These are phyloP conservation scores for Fraxinus platypoda DNA, from an alignment of 305 asterid genomes.

Conservation along the genomic window DNA sequence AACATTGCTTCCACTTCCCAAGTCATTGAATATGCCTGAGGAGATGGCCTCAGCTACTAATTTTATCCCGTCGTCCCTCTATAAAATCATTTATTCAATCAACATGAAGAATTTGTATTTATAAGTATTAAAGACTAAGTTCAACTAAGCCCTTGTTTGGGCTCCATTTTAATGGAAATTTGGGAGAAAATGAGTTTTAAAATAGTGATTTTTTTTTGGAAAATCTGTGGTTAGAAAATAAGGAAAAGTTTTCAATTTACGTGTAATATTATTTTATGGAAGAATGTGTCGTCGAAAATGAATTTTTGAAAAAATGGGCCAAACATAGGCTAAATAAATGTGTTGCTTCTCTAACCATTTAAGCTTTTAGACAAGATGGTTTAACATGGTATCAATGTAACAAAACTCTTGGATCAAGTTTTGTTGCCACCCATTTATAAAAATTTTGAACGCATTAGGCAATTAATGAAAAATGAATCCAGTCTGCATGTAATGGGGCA, in stretches of 20 bases:
- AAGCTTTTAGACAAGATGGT: not conserved
- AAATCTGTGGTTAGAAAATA: too few relatives aligned
- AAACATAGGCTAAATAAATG: not conserved
- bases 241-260: too few relatives aligned
- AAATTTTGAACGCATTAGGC: not conserved
- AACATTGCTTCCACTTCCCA: conserved; percentile 98
- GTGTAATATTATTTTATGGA: too few relatives aligned
- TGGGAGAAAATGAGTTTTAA: too few relatives aligned
- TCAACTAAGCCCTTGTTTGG: not conserved
- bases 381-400: not conserved
- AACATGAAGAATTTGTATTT: conserved; percentile 14
- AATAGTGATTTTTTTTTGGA: too few relatives aligned
- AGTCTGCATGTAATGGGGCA: not conserved
- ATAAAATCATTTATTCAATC: conserved; percentile 25
- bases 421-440: not conserved
- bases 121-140: conserved; percentile 9
- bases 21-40: conserved; percentile 89
- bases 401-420: not conserved
- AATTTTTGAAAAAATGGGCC: too few relatives aligned
- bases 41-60: conserved; percentile 85
- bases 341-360: not conserved
- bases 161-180: too few relatives aligned
- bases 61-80: conserved; percentile 84
- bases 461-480: not conserved
- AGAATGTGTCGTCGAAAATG: too few relatives aligned